These are phyloP conservation scores for Plasmodium gaboni DNA, from an alignment of 169 alveolate species.

Conservation along the genomic window DNA sequence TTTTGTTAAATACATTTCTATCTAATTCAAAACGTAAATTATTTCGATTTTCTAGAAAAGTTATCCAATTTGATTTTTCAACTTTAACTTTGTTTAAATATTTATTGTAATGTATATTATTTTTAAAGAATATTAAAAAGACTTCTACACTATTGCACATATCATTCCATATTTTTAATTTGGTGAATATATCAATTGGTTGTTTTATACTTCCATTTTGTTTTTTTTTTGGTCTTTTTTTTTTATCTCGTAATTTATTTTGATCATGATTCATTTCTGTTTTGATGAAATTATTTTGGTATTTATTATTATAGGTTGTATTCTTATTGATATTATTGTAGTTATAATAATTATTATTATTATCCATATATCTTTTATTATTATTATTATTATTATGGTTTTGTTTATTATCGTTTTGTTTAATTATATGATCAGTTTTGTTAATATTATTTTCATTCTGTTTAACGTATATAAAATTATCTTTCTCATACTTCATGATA, in stretches of 20 bases:
- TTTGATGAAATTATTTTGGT: not conserved
- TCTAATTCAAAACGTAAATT: conserved; percentile 53
- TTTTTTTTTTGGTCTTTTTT: not conserved
- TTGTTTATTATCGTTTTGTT: not conserved
- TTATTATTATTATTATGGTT: not conserved
- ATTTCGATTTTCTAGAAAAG: conserved; percentile 54
- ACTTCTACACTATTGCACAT: conserved; percentile 47
- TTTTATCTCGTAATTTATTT: not conserved
- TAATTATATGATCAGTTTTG: no score
- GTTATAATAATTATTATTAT: not conserved
- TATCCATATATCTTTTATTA: not conserved
- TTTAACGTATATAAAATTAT: conserved; percentile 47
- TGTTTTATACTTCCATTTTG: not conserved
- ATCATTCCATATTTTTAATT: conserved; percentile 13
- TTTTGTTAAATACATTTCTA: conserved; percentile 64
- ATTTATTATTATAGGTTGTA: not conserved
- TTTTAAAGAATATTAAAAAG: conserved; percentile 43
- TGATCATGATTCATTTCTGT: not conserved
- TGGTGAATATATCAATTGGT: not conserved
- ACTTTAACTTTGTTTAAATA: conserved; percentile 53
- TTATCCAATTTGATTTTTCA: conserved; percentile 66
- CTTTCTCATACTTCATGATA: conserved; percentile 49
- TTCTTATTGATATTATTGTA: not conserved
- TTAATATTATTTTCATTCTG: not conserved
- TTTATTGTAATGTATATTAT: conserved; percentile 54